Conservation (phyloP, 768 basidiomycete genomes). For the Auriscalpium orientale region DNA sequence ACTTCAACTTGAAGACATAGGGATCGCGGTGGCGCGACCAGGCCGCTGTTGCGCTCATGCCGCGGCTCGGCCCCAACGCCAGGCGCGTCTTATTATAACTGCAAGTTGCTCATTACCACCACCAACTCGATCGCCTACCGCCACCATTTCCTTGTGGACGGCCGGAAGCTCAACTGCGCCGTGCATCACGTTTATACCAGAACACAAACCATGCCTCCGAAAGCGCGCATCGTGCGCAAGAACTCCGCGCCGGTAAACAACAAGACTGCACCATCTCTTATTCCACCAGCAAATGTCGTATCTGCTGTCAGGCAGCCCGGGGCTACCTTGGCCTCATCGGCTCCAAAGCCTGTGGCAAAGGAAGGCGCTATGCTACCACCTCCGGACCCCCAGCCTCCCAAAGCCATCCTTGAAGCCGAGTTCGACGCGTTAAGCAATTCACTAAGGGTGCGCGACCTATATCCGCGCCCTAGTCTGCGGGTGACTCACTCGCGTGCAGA, state of each 20-base stretch:
- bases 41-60: no score
- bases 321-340: constrained; percentile 14
- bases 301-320: not conserved
- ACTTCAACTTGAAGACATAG: no score
- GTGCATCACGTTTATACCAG: no score
- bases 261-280: not conserved
- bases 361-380: constrained; percentile 47
- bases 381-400: constrained; percentile 32
- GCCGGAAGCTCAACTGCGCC: not conserved
- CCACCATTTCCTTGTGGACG: not conserved
- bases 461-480: not conserved
- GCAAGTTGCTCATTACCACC: no score
- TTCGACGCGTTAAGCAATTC: constrained; percentile 47
- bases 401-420: constrained; percentile 55
- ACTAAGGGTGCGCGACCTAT: constrained; percentile 40
- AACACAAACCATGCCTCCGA: constrained; percentile 35
- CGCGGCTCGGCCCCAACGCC: no score
- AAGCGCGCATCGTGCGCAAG: constrained; percentile 31
- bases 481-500: constrained; percentile 25
- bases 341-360: constrained; percentile 6
- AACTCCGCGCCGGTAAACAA: not conserved
- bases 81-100: no score
- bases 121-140: no score
- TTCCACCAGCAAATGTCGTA: not conserved
- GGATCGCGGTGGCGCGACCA: no score